These are phyloP conservation scores for Lunularia cruciata DNA, from an alignment of 225 moss, liverwort and hornwort species.

Conservation along the genomic window DNA sequence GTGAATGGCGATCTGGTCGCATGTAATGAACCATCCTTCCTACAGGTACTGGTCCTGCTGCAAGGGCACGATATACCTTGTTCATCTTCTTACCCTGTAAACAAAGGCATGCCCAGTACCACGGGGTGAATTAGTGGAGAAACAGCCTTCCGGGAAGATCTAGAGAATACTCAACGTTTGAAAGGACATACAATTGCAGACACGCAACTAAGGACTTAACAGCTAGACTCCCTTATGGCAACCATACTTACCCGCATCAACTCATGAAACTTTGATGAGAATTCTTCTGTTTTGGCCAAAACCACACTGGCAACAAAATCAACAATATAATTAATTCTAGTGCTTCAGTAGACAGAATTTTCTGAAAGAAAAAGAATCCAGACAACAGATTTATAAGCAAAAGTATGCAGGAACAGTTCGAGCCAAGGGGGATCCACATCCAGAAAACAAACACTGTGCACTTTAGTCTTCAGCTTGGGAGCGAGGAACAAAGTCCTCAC, in stretches of 20 bases:
- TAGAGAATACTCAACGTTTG: neutral
- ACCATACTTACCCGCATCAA: constrained; percentile 60
- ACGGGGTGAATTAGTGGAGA: neutral
- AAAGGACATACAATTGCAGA: neutral
- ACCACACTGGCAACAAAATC: constrained; percentile 76
- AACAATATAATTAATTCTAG: neutral
- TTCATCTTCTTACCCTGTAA: constrained; percentile 79
- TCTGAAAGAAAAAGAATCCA: neutral
- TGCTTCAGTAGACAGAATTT: neutral
- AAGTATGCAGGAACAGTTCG: too few species aligned
- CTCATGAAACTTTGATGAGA: constrained; percentile 83
- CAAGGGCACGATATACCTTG: constrained; percentile 77
- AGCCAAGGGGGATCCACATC: too few species aligned
- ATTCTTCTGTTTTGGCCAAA: constrained; percentile 76
- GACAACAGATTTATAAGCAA: too few species aligned
- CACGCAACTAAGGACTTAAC: too few species aligned
- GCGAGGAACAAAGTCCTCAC: too few species aligned
- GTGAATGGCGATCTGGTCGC: constrained; percentile 82
- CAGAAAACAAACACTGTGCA: too few species aligned
- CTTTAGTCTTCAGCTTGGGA: too few species aligned
- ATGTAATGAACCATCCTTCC: constrained; percentile 72
- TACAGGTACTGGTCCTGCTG: constrained; percentile 65
- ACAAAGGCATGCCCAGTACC: neutral
- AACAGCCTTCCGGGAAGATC: too few species aligned
- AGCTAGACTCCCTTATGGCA: neutral